A percentile compares a stretch with the other conserved stretches of the same genome.
Conservation (phyloP, 306 rosid species). For the Vachellia pachyceras region DNA sequence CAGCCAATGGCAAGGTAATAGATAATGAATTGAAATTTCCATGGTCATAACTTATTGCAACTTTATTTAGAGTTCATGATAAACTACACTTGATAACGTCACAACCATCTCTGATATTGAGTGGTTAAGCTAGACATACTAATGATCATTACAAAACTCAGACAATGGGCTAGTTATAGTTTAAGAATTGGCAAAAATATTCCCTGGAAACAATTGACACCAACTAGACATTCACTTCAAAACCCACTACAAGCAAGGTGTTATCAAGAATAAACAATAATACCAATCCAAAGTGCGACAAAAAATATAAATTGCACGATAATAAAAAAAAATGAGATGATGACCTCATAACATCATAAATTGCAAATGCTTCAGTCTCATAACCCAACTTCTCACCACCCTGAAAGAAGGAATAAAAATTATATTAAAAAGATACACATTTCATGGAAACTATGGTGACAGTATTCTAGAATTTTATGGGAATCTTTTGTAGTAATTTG, state of each 20-base stretch:
- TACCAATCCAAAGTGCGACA: not conserved
- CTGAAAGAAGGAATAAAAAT: slow-evolving; percentile 62
- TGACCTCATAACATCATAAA: slow-evolving; percentile 94
- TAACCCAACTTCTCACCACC: slow-evolving; percentile 97
- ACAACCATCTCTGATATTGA: not conserved
- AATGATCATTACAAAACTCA: not conserved
- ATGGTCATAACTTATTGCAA: not conserved
- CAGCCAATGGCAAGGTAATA: not conserved
- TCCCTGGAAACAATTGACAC: slow-evolving; percentile 7
- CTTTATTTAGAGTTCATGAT: slow-evolving; percentile 5
- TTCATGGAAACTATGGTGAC: slow-evolving; percentile 25
- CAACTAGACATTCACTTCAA: slow-evolving; percentile 15
- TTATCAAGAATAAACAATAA: slow-evolving; percentile 16
- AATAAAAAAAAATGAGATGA: slow-evolving; percentile 39
- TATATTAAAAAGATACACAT: slow-evolving; percentile 34
- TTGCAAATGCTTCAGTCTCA: slow-evolving; percentile 94
- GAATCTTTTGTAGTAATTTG: slow-evolving; percentile 18
- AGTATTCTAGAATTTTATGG: slow-evolving; percentile 25
- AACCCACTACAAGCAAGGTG: slow-evolving; percentile 16
- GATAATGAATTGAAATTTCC: slow-evolving; percentile 23
- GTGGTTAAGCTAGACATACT: slow-evolving; percentile 20
- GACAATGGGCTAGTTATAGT: not conserved
- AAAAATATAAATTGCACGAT: slow-evolving; percentile 12
- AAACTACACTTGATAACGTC: slow-evolving; percentile 3
- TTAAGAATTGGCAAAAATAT: slow-evolving; percentile 4